Base-by-base conservation (phyloP, 495 filamentous ascomycete species). In the Xylaria grammica region DNA sequence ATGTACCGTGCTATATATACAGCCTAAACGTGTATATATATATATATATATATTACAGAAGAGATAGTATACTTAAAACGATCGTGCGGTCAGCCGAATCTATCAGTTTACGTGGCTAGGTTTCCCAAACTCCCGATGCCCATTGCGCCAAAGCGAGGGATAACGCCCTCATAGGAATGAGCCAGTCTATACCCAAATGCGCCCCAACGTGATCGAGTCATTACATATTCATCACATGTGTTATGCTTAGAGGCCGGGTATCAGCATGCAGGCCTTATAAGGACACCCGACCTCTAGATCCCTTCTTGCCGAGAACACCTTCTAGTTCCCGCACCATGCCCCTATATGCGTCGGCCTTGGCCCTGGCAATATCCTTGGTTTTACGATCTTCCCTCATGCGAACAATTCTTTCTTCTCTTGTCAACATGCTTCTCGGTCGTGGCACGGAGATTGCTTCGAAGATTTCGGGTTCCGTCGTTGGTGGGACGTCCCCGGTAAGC, bases 391-490 rank as follows among this genome's bases (percentile, higher is more conserved):
- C 93, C 66, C 90, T 91, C 78, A 97, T 94, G 68, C 91, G 94
- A 17, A 84, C 82, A 61, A 98, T 87, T 26, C 95, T 87, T 75
- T 99, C 94, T 68, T 98, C 94, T 69, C 94, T 81, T 3, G 91
- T 93, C 45, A 97, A 73, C 26, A 86, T 85, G 52, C 86, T 89
- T 53, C 91, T 85, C n/a, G 88, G 87, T 61, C 84, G 84, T 15
- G 94, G 91, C 55, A 91, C 76, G 1, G 93, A 90, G 44, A 97
- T 85, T 0, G 93, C 94, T 75, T 99, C 95, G 63, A 94, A 97
- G 5, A 99, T 85, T 70, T 97, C 92, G 61, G 94, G 89, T 55
- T 85, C 83, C 48, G 36, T 89, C 85, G 32, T 56, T 22, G 81
- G 79, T 3, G 81, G 74, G 3, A 78, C 80, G 45, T 89, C 89